Percentiles rank a stretch among this genome's conserved stretches.
These are phyloP conservation scores for Cynanchum wilfordii DNA, from an alignment of 257 asterid genomes.

Conservation along the genomic window DNA sequence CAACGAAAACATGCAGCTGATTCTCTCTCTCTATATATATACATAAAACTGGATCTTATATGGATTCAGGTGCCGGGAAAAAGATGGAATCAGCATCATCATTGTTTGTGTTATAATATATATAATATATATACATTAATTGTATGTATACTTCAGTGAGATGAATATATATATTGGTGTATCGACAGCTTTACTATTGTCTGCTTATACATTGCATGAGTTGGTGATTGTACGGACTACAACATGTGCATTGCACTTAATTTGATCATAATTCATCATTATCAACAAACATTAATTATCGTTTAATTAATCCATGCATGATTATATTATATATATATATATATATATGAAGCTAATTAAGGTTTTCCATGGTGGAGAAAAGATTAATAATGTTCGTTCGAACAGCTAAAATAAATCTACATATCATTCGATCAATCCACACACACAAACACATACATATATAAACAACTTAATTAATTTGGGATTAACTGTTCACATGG, in stretches of 20 bases:
- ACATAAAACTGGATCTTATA: not conserved
- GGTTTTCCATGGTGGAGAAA: no score
- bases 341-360: not conserved
- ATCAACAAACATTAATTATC: not conserved
- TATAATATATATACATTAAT: no score
- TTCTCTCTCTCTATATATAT: not conserved
- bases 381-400: no score
- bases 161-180: not conserved
- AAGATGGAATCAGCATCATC: constrained; percentile 1
- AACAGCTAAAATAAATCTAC: no score
- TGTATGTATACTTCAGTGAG: no score
- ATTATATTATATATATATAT: not conserved
- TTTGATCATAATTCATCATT: not conserved
- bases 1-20: not conserved
- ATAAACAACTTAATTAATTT: not conserved
- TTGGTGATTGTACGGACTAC: constrained; percentile 15
- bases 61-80: constrained; percentile 8
- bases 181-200: not conserved
- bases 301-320: not conserved
- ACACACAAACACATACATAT: no score
- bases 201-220: not conserved
- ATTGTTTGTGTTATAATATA: no score
- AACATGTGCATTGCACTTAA: constrained; percentile 10
- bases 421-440: not conserved
- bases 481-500: constrained; percentile 3